phyloP scores from a whole-genome alignment of 2,329 filamentous ascomycete genomes.

The Clonostachys byssicola region DNA sequence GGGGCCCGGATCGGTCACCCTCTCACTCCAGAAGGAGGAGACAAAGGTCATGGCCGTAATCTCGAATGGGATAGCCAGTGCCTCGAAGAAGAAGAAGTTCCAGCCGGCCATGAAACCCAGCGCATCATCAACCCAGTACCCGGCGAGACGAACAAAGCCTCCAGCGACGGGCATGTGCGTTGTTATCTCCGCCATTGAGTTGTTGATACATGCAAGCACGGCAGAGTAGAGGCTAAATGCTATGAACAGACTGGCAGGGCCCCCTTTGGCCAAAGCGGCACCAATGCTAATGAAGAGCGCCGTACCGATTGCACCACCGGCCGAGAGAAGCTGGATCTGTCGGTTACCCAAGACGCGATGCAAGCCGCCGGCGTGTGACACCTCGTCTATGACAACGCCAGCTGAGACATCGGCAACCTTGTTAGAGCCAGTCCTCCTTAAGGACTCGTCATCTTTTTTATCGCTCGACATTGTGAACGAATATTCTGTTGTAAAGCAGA shows the following conservation, averaged over 20 bases:
- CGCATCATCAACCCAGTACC: constrained; percentile 40
- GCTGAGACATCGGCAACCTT: no score
- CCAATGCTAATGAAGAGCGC: constrained; percentile 20
- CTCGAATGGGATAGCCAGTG: constrained; percentile 40
- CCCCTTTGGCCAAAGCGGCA: constrained; percentile 20
- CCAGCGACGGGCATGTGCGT: constrained; percentile 41
- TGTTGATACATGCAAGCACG: constrained; percentile 17
- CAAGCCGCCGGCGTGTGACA: neutral
- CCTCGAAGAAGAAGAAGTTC: constrained; percentile 45
- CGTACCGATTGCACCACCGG: constrained; percentile 48
- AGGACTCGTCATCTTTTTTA: no score
- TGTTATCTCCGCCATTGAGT: constrained; percentile 37
- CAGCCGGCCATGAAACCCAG: constrained; percentile 39
- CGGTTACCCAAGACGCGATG: neutral
- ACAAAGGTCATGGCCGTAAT: constrained; percentile 42
- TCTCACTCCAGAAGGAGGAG: constrained; percentile 34
- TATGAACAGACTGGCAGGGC: constrained; percentile 24
- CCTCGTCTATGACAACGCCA: no score
- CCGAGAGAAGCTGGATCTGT: constrained; percentile 45
- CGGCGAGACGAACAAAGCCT: constrained; percentile 38
- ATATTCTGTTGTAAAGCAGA: no score
- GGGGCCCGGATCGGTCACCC: constrained; percentile 29
- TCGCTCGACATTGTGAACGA: no score
- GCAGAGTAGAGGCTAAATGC: constrained; percentile 16
- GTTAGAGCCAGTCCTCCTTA: no score